phyloP scores from a whole-genome alignment of 2,329 filamentous ascomycete species.

The Calonectria hawksworthii region DNA sequence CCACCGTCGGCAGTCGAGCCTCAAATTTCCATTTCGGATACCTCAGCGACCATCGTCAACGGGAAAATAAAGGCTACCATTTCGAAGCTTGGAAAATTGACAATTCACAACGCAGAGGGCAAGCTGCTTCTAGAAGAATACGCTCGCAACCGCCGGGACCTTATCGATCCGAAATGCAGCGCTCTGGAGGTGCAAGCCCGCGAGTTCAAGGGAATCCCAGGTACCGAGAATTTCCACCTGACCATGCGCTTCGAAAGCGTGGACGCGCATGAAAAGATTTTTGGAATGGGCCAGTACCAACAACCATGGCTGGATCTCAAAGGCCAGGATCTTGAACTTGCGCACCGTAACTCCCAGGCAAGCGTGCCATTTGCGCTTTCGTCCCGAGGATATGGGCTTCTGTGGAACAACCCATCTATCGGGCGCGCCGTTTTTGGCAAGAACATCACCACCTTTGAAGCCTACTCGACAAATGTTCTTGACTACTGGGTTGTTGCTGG shows the following conservation, averaged over 20 bases:
- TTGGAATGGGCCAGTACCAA: slow-evolving; percentile 79
- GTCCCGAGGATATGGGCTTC: slow-evolving; percentile 71
- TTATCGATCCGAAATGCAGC: slow-evolving; percentile 72
- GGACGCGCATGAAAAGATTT: slow-evolving; percentile 70
- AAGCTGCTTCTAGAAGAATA: slow-evolving; percentile 50
- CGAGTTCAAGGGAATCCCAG: slow-evolving; percentile 68
- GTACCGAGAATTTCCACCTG: slow-evolving; percentile 66
- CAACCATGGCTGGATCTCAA: slow-evolving; percentile 75
- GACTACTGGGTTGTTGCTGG: slow-evolving; percentile 77
- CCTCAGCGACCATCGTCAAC: background rate
- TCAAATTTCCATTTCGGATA: background rate
- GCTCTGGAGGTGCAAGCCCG: slow-evolving; percentile 69
- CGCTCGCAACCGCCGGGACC: slow-evolving; percentile 47
- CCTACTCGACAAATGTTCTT: slow-evolving; percentile 67
- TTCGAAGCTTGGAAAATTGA: slow-evolving; percentile 4
- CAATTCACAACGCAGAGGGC: slow-evolving; percentile 23
- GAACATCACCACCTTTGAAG: slow-evolving; percentile 73
- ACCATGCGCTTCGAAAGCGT: slow-evolving; percentile 71
- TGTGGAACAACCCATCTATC: slow-evolving; percentile 78
- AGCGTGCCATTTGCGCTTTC: slow-evolving; percentile 74
- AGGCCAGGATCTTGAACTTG: slow-evolving; percentile 73
- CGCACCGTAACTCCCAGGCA: slow-evolving; percentile 77
- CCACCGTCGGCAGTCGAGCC: background rate
- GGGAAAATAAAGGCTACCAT: background rate
- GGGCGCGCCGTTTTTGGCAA: slow-evolving; percentile 72